Evolutionary conservation across 345 rosid species (phyloP), one percentile per base, ranked within the genome.

Genomic region (Gossypium thurberi): DNA sequence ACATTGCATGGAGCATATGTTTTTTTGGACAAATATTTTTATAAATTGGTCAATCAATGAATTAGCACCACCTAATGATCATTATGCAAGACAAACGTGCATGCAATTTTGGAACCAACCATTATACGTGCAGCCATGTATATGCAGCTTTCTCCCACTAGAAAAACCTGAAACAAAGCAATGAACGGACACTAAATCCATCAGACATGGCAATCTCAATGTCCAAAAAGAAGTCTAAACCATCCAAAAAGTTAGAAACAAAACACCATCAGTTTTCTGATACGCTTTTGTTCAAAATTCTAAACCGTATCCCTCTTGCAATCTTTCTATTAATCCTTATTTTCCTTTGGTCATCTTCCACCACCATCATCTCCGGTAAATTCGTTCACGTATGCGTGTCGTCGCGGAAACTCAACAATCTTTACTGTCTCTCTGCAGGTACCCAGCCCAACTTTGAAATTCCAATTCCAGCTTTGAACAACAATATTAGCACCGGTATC

Each of bases 401-500:
- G 12, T 91, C 94, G 1, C 85, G 96, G 42, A 90, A 90, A 80
- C 94, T 94, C 82, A 87, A 70, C 79, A 84, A 87, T 68, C 91
- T 82, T 58, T 93, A 85, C 72, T 91, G 98, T 78, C 86, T 94
- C 78, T 90, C 98, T 1, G 97, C 97, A 0, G 96, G 97, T 40
- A 66, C 92, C 5, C 91, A 84, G 20, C 89, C 91, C 2, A 83
- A 73, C 47, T 75, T 84, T 59, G 87, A 70, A 33, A 74, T 84
- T 78, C 85, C 83, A 1, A 23, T 81, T 76, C 84, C 86, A 1
- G 42, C 4, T 1, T 14, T 66, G 70, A 74, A 55, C 47, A 71
- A 55, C 42, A 69, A 76, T 25, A 73, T 63, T n/a, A 65, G 69
- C 26, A 68, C 73, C 28, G 53, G 8, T 43, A 46, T 58, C 61